Evolutionary conservation across 2,329 filamentous ascomycete species (phyloP).

Genomic region (Aspergillus cejpii): DNA sequence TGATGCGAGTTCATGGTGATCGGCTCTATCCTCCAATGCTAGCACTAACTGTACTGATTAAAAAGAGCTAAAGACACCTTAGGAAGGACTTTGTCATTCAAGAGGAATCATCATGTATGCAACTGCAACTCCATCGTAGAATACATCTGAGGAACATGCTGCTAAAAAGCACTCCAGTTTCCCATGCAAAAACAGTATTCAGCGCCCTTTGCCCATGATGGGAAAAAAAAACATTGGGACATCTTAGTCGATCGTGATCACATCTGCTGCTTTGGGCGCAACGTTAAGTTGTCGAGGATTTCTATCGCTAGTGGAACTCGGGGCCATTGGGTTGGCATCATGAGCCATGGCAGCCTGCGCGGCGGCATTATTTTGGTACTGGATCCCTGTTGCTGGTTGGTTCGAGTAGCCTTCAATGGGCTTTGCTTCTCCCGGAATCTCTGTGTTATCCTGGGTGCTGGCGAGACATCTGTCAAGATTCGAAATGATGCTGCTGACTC

Average conservation of each 20-base stretch:
- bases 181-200: background rate
- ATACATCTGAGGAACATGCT: background rate
- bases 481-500: constrained; percentile 29
- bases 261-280: constrained; percentile 20
- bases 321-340: background rate
- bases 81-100: too few relatives aligned
- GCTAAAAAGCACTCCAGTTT: background rate
- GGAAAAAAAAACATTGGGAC: background rate
- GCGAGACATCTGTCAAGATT: constrained; percentile 28
- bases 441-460: constrained; percentile 4
- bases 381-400: background rate
- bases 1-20: too few relatives aligned
- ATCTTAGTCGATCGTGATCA: constrained; percentile 35
- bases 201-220: background rate
- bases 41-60: too few relatives aligned
- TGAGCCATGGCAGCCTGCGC: background rate
- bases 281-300: constrained; percentile 1
- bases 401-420: background rate
- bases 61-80: too few relatives aligned
- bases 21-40: too few relatives aligned
- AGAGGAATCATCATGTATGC: too few relatives aligned
- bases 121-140: background rate
- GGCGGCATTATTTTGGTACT: background rate
- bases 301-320: constrained; percentile 1
- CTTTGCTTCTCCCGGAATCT: constrained; percentile 1